Base-by-base conservation (phyloP, 2,329 filamentous ascomycete species). In the Zymoseptoria crescenta region DNA sequence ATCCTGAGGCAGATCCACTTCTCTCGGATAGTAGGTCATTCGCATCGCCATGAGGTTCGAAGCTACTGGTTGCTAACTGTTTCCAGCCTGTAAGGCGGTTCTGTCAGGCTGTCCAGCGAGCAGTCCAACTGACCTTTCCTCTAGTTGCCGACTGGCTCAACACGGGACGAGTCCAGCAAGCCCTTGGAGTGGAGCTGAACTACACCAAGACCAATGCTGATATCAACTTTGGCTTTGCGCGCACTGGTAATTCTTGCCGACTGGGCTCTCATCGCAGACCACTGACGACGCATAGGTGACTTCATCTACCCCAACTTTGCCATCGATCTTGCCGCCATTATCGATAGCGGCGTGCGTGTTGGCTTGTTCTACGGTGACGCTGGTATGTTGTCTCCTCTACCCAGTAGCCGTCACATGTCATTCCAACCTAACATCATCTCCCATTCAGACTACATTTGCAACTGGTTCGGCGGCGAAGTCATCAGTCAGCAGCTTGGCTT, bases 231-330 rank as follows among this genome's bases (percentile, higher is more conserved):
- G 76, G 75, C 48, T 81, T 82, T 74, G 77, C 81, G 56, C 72
- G 75, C 60, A 79, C 78, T 2, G 81, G 60, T 56, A 54, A 24
- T 3, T 4, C 58, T 24, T 4, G 24, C 24, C 24, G 24, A 24
- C 4, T 2, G 2, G 24, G 4, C 16, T 13, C 35, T 45, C 35
- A 41, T 41, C 6, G 9, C 10, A 16, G 16, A 16, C 35, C 35
- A 6, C 35, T 41, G 9, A 41, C 13, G 10, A 41, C 4, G 35
- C 3, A 3, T 9, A 19, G 60, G 81, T 48, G 87, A 89, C 70
- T 84, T 83, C 63, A 81, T 85, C 55, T 86, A 85, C 67, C 81
- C 82, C 16, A 82, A 83, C 63, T 81, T 85, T 66, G 75, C 72
- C 20, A 63, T 69, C 24, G 74, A 77, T 59, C 59, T 76, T 9